Evolutionary conservation across 345 rosid genomes (phyloP).

Genomic region (Syzygium aqueum): DNA sequence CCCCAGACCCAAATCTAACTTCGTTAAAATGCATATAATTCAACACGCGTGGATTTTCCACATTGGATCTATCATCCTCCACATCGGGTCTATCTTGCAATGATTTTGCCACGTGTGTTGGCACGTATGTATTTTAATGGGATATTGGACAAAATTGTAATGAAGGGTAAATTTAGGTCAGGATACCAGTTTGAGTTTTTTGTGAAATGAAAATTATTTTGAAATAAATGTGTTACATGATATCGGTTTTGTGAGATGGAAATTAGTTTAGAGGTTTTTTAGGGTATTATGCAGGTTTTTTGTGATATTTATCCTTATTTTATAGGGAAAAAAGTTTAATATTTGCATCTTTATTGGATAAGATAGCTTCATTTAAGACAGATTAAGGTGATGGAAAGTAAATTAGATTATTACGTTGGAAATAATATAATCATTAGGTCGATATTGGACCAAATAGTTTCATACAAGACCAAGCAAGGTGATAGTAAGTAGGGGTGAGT

Average conservation of each 20-base stretch:
- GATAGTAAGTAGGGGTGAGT: background rate
- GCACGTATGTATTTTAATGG: background rate
- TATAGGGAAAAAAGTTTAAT: too few relatives aligned
- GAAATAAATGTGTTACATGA: background rate
- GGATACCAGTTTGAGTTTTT: background rate
- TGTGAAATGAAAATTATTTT: background rate
- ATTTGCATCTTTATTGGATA: too few relatives aligned
- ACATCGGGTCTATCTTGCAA: accelerated
- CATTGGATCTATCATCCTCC: background rate
- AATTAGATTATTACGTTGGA: background rate
- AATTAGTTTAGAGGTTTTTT: background rate
- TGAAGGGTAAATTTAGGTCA: background rate
- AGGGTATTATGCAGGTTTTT: too few relatives aligned
- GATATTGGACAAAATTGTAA: background rate
- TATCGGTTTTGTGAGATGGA: accelerated
- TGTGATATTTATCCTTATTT: too few relatives aligned
- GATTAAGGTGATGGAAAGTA: background rate
- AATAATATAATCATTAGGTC: background rate
- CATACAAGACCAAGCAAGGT: background rate
- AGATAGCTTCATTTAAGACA: too few relatives aligned
- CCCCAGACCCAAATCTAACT: background rate
- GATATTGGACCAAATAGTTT: background rate
- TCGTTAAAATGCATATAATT: background rate
- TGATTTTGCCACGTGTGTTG: background rate
- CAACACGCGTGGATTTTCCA: background rate